These are phyloP conservation scores for Elongisporangium undulatum DNA, from an alignment of 352 stramenopile species.

Conservation along the genomic window DNA sequence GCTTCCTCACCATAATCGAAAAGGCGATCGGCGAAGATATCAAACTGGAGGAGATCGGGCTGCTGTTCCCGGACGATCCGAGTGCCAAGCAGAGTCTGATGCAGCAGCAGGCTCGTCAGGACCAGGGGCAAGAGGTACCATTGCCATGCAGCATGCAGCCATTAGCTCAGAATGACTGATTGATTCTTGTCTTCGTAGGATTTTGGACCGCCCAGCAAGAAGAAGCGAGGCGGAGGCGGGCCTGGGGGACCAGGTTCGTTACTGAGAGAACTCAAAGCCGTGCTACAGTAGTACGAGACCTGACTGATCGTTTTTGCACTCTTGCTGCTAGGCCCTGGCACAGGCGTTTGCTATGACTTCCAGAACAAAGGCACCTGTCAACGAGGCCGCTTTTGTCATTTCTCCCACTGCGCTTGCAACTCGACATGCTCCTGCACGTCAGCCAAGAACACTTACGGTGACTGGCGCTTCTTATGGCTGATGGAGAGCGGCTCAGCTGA, in stretches of 20 bases:
- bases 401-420: conserved; percentile 86
- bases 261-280: too few relatives aligned
- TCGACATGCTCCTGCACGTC: conserved; percentile 80
- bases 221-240: conserved; percentile 43
- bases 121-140: conserved; percentile 36
- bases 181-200: conserved; percentile 25
- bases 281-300: too few relatives aligned
- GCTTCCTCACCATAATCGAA: conserved; percentile 52
- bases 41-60: conserved; percentile 76
- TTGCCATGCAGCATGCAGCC: not conserved
- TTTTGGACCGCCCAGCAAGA: conserved; percentile 50
- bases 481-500: not conserved
- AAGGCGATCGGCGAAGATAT: conserved; percentile 76
- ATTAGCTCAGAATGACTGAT: not conserved
- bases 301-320: not conserved
- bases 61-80: conserved; percentile 65
- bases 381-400: conserved; percentile 80
- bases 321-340: conserved; percentile 30
- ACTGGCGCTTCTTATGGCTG: not conserved
- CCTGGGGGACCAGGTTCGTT: conserved; percentile 13
- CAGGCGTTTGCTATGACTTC: conserved; percentile 86
- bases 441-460: conserved; percentile 83
- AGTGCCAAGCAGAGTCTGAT: conserved; percentile 43
- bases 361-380: conserved; percentile 87
- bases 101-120: conserved; percentile 32